Percentiles rank a stretch among this genome's conserved stretches.
phyloP scores from a whole-genome alignment of 495 filamentous ascomycete species.

The Penicillium taxi region DNA sequence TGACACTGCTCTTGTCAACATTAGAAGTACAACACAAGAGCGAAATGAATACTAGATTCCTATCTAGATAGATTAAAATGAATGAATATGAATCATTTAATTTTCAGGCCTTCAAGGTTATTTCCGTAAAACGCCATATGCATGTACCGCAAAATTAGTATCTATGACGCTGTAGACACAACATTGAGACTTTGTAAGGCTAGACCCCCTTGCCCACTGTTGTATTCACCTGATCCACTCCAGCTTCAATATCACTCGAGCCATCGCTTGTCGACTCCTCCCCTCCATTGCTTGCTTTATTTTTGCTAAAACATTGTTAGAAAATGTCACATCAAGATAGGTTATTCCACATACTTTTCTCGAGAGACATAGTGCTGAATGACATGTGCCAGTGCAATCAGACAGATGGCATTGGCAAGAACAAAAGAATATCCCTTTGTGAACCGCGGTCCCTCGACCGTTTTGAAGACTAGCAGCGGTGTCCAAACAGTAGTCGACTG shows the following conservation, averaged over 20 bases:
- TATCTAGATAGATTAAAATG: not conserved
- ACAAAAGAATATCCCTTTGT: conserved; percentile 42
- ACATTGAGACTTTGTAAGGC: too few relatives aligned
- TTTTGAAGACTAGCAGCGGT: conserved; percentile 33
- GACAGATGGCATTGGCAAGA: conserved; percentile 35
- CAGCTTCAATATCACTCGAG: too few relatives aligned
- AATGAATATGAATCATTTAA: not conserved
- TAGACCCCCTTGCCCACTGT: too few relatives aligned
- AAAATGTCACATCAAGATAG: not conserved
- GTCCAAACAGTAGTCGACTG: conserved; percentile 41
- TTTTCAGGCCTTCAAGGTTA: too few relatives aligned
- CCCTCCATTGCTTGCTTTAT: not conserved
- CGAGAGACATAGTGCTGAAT: conserved; percentile 20
- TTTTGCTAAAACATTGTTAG: not conserved
- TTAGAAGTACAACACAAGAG: not conserved
- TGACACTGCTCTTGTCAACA: conserved; percentile 7
- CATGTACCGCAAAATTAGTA: too few relatives aligned
- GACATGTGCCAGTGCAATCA: conserved; percentile 33
- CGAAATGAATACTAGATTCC: not conserved
- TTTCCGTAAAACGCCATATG: too few relatives aligned
- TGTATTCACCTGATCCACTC: too few relatives aligned
- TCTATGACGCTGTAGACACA: too few relatives aligned
- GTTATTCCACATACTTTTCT: conserved; percentile 15
- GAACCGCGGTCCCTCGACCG: conserved; percentile 40
- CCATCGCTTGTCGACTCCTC: too few relatives aligned